Evolutionary conservation across 192 early-diverging fungal species (phyloP).

Genomic region (Backusella luteola): DNA sequence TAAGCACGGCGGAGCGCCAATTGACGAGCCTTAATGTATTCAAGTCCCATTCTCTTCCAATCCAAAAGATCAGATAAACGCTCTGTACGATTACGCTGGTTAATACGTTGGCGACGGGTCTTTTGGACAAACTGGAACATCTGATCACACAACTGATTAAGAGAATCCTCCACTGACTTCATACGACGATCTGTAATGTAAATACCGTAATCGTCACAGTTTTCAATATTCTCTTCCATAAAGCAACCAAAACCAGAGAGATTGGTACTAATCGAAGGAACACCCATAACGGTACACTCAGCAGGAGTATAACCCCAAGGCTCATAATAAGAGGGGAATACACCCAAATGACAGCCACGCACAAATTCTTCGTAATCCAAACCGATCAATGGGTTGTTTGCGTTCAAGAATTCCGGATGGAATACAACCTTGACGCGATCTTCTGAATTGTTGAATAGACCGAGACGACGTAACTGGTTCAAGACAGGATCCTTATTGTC

Average conservation of each 20-base stretch:
- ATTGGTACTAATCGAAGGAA: constrained; percentile 95
- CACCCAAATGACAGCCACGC: constrained; percentile 94
- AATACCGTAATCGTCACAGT: constrained; percentile 92
- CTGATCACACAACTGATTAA: constrained; percentile 80
- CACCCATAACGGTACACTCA: constrained; percentile 98
- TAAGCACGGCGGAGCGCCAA: constrained; percentile 87
- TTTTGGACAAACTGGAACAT: constrained; percentile 97
- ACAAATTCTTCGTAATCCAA: constrained; percentile 99
- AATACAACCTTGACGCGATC: constrained; percentile 97
- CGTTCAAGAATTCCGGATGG: constrained; percentile 97
- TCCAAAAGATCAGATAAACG: constrained; percentile 93
- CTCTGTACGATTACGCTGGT: constrained; percentile 97
- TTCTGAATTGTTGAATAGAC: constrained; percentile 84
- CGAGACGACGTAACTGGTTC: constrained; percentile 71
- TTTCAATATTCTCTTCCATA: constrained; percentile 96
- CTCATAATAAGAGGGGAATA: constrained; percentile 97
- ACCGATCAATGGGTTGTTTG: constrained; percentile 90
- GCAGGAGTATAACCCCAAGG: constrained; percentile 99
- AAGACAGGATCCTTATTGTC: constrained; percentile 87
- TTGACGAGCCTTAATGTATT: constrained; percentile 96
- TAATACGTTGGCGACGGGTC: constrained; percentile 94
- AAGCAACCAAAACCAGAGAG: constrained; percentile 97
- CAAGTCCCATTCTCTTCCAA: constrained; percentile 98
- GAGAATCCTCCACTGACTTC: constrained; percentile 91
- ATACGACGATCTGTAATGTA: constrained; percentile 95